Percentiles rank a stretch among this genome's conserved stretches.
Conservation (phyloP, 2,329 filamentous ascomycete species). For the Arthrobotrys iridis region DNA sequence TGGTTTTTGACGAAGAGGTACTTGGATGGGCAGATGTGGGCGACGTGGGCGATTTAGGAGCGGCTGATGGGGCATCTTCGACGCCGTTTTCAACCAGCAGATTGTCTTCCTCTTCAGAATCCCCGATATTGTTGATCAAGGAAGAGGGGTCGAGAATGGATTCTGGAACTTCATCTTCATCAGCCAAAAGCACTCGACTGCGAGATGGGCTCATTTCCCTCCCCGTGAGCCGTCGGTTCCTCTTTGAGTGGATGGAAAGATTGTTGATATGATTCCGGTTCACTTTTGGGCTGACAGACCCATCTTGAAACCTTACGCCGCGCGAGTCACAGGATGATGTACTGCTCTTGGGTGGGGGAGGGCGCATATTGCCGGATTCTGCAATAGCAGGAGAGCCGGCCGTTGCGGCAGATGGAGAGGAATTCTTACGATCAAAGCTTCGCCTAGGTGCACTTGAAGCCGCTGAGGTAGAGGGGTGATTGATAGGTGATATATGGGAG, state of each 20-base stretch:
- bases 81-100: conserved; percentile 13
- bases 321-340: conserved; percentile 51
- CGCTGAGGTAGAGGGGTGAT: conserved; percentile 56
- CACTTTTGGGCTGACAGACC: conserved; percentile 52
- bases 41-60: conserved; percentile 37
- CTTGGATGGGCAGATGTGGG: conserved; percentile 41
- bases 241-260: conserved; percentile 52
- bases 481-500: conserved; percentile 45
- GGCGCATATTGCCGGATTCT: conserved; percentile 47
- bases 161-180: conserved; percentile 54
- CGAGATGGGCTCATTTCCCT: conserved; percentile 50
- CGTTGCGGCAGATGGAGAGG: conserved; percentile 47
- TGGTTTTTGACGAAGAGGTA: conserved; percentile 44
- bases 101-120: conserved; percentile 43
- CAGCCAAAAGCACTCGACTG: conserved; percentile 53
- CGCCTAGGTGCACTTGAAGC: conserved; percentile 46
- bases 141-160: conserved; percentile 49
- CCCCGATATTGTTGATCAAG: conserved; percentile 32
- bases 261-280: conserved; percentile 54
- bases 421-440: conserved; percentile 53
- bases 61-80: background rate
- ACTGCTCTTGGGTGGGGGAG: conserved; percentile 50
- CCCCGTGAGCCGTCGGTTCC: conserved; percentile 47
- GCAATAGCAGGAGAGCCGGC: conserved; percentile 43
- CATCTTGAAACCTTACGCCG: conserved; percentile 51